Conservation (phyloP, 306 rosid species). For the Prosopis cineraria region DNA sequence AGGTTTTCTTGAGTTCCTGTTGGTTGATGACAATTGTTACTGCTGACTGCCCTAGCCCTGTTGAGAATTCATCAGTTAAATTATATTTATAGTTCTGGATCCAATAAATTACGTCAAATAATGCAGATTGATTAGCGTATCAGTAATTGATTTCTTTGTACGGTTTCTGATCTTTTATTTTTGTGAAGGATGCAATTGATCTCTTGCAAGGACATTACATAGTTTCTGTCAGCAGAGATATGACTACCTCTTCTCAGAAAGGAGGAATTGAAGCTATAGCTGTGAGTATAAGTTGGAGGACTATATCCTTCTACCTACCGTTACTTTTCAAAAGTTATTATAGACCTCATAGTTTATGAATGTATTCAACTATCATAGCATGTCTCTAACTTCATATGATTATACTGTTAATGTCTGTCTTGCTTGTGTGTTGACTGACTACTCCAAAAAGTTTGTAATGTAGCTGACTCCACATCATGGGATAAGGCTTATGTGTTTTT, state of each 20-base stretch:
- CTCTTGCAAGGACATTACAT: conserved; percentile 90
- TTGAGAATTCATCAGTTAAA: background rate
- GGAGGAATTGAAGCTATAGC: conserved; percentile 80
- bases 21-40: conserved; percentile 5
- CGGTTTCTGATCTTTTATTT: conserved; percentile 26
- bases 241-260: conserved; percentile 54
- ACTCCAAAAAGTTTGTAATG: background rate
- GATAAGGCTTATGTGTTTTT: background rate
- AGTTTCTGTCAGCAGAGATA: conserved; percentile 67
- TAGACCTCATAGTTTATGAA: conserved; percentile 1
- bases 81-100: background rate
- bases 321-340: background rate
- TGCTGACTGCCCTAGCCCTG: background rate
- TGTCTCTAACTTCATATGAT: background rate
- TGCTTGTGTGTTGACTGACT: background rate
- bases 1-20: conserved; percentile 3
- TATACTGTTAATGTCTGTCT: background rate
- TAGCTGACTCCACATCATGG: background rate
- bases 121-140: conserved; percentile 3
- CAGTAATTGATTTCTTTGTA: background rate
- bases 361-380: background rate
- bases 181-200: conserved; percentile 79
- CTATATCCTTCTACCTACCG: background rate
- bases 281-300: conserved; percentile 56
- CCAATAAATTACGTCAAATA: background rate